Evolutionary conservation across 208 protist genomes (phyloP), one percentile per base, ranked within the genome.

Genomic region (Crithidia sp.): DNA sequence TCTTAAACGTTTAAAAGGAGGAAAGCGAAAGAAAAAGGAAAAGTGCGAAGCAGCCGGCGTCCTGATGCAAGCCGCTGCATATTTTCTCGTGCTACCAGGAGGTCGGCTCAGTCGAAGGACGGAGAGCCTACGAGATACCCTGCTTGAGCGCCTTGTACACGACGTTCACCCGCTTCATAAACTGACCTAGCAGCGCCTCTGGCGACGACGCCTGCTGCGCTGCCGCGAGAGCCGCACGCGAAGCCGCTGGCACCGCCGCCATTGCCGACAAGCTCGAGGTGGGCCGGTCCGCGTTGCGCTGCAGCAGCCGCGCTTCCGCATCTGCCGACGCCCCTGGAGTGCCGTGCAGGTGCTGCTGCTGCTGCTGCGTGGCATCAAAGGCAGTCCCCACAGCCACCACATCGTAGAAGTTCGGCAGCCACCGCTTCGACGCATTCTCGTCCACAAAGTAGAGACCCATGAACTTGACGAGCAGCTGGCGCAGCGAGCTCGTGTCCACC

Each of bases 371-470:
- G 4, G 79, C 60, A 37, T 84, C 87, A 66, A 95, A 92, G n/a
- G 13, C 9, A 2, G 89, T 93, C 6, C 84, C 91, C 4, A 52
- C 69, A 0, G 89, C 91, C 13, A 93, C 84, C 0, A 94, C 88
- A 50, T 93, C 82, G 69, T 87, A 96, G 49, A 96, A 91, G 36
- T 71, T 60, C 0, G 87, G 87, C 44, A 96, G 63, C 89, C 91
- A 96, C 65, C 82, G 78, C 55, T 61, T 78, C 17, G 85, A 71
- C 56, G 77, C 82, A 7, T 64, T 71, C 55, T 93, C 91, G 59
- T 93, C 85, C 0, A 94, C 65, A 74, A 96, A 96, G 74, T 96
- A 92, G 12, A 84, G 75, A 17, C 82, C 81, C 66, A 96, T 63
- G 47, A 96, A 79, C 53, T 77, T 87, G 12, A 69, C 60, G 37